A percentile compares a stretch with the other conserved stretches of the same genome.
These are phyloP conservation scores for Chlamydomonas urium DNA, from an alignment of 139 green algal genomes.

Conservation along the genomic window DNA sequence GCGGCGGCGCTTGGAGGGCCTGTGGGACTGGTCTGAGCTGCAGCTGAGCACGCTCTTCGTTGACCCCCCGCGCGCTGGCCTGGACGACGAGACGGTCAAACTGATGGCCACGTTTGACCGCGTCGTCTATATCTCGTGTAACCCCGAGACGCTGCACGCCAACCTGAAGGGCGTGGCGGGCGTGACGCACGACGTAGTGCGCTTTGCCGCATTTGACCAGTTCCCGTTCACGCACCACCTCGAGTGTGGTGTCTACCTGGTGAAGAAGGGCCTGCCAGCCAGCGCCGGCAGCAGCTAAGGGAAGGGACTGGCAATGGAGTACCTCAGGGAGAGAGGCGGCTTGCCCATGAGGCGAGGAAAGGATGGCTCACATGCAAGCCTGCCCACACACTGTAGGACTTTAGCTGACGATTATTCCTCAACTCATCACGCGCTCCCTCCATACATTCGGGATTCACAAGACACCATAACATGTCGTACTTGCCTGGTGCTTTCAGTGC, in stretches of 20 bases:
- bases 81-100: slow-evolving; percentile 32
- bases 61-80: slow-evolving; percentile 70
- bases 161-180: slow-evolving; percentile 57
- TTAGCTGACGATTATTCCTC: too few species aligned
- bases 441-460: too few species aligned
- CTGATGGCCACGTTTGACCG: slow-evolving; percentile 60
- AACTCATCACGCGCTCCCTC: too few species aligned
- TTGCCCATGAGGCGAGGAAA: too few species aligned
- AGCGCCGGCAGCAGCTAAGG: too few species aligned
- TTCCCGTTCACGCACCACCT: slow-evolving; percentile 92
- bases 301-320: too few species aligned
- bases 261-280: too few species aligned
- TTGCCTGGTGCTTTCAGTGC: too few species aligned
- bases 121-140: slow-evolving; percentile 94
- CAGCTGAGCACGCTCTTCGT: slow-evolving; percentile 60
- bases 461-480: too few species aligned
- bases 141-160: slow-evolving; percentile 74
- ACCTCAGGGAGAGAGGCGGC: too few species aligned
- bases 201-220: slow-evolving; percentile 91
- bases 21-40: slow-evolving; percentile 48
- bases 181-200: slow-evolving; percentile 56
- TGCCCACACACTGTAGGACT: too few species aligned
- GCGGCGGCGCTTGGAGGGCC: slow-evolving; percentile 41
- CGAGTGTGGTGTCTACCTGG: slow-evolving; percentile 75
- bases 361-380: too few species aligned